Conservation (phyloP, 1,139 yeast species). For the Eremothecium cymbalariae region DNA sequence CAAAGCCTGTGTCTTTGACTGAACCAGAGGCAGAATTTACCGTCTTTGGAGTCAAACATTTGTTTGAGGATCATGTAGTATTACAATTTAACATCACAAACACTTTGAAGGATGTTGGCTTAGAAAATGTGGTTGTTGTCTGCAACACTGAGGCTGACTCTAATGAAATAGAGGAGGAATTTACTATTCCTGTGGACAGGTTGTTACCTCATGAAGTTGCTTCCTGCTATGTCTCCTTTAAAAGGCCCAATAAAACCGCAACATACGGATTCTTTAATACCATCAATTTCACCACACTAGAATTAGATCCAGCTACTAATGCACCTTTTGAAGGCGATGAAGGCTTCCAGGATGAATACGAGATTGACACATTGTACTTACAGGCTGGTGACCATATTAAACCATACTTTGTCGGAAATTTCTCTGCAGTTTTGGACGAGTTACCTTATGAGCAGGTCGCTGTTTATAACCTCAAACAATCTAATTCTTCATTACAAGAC, state of each 20-base stretch:
- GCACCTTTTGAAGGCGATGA: conserved; percentile 64
- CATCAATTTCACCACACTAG: conserved; percentile 70
- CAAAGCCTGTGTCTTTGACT: conserved; percentile 62
- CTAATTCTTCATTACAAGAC: conserved; percentile 40
- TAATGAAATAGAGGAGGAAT: conserved; percentile 56
- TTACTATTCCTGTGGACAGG: conserved; percentile 64
- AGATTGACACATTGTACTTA: conserved; percentile 70
- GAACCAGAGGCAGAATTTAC: conserved; percentile 93
- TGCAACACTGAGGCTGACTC: conserved; percentile 45
- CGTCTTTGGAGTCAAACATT: conserved; percentile 74
- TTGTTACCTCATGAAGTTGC: conserved; percentile 67
- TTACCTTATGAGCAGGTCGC: conserved; percentile 51
- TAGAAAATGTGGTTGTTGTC: conserved; percentile 72
- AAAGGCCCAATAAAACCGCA: conserved; percentile 43
- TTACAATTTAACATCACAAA: conserved; percentile 80
- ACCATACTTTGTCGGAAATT: conserved; percentile 74
- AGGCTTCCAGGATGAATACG: conserved; percentile 91
- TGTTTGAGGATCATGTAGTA: conserved; percentile 68
- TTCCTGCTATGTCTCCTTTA: conserved; percentile 69
- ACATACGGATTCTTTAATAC: conserved; percentile 57
- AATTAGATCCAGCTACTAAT: conserved; percentile 67
- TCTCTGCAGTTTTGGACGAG: conserved; percentile 67
- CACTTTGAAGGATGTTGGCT: conserved; percentile 68
- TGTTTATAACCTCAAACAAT: conserved; percentile 48
- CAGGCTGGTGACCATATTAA: conserved; percentile 74